phyloP scores from a whole-genome alignment of 306 rosid species.

The Quercus alba region DNA sequence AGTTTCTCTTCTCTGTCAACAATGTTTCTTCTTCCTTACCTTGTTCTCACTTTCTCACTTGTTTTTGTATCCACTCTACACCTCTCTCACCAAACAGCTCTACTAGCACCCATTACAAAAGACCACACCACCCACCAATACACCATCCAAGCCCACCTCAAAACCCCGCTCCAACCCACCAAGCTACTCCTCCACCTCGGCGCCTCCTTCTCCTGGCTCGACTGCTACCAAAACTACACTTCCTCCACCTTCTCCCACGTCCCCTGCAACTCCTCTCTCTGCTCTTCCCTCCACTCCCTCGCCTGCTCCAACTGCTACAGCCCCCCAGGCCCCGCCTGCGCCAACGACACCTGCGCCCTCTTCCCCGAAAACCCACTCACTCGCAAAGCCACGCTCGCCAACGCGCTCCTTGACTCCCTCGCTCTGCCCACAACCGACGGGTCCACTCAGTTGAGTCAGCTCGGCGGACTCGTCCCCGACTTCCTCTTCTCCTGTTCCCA shows the following conservation, averaged over 20 bases:
- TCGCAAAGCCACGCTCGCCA: conserved; percentile 22
- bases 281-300: conserved; percentile 5
- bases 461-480: conserved; percentile 10
- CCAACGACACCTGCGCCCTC: conserved; percentile 20
- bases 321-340: background rate
- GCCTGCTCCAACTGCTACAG: conserved; percentile 13
- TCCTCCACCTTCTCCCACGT: conserved; percentile 27
- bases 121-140: conserved; percentile 32
- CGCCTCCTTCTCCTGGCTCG: conserved; percentile 46
- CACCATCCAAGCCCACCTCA: conserved; percentile 27
- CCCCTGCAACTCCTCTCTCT: conserved; percentile 33
- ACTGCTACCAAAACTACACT: conserved; percentile 26
- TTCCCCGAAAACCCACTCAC: conserved; percentile 45
- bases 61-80: background rate
- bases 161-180: conserved; percentile 36
- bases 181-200: conserved; percentile 38
- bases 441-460: conserved; percentile 2
- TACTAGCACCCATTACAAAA: conserved; percentile 33
- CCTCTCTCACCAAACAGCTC: conserved; percentile 17
- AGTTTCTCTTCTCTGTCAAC: background rate
- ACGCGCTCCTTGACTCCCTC: conserved; percentile 29
- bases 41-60: background rate
- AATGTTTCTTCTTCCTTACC: conserved; percentile 8
- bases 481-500: conserved; percentile 32
- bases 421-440: conserved; percentile 28